phyloP scores from a whole-genome alignment of 75 land plant species.

The Selaginella moellendorffii region DNA sequence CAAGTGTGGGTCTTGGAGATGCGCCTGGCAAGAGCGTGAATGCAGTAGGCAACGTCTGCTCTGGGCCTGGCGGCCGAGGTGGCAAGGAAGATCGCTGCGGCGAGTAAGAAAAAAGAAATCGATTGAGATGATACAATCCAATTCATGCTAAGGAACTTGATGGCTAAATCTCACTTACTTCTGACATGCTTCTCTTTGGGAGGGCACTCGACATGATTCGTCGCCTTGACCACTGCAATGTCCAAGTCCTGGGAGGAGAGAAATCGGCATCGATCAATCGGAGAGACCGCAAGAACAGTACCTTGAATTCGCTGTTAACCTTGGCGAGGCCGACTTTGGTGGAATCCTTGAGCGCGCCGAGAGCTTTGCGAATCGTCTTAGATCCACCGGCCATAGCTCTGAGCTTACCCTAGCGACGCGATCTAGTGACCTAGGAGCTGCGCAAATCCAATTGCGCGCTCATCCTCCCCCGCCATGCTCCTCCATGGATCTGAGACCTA shows the following conservation, averaged over 20 bases:
- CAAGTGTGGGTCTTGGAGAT: constrained; percentile 81
- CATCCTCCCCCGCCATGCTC: too few relatives aligned
- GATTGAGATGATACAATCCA: not conserved
- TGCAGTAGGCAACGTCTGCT: constrained; percentile 94
- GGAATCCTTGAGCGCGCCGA: constrained; percentile 86
- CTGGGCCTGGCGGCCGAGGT: constrained; percentile 68
- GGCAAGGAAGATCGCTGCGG: constrained; percentile 60
- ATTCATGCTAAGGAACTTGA: not conserved
- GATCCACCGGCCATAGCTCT: constrained; percentile 63
- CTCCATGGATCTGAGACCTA: not conserved
- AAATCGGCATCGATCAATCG: not conserved
- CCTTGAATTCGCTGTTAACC: constrained; percentile 94
- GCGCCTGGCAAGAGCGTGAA: constrained; percentile 81
- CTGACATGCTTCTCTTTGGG: constrained; percentile 91
- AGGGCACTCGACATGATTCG: constrained; percentile 87
- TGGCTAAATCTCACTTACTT: constrained; percentile 44
- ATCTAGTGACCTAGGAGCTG: not conserved
- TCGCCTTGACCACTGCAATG: constrained; percentile 93
- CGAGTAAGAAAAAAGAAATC: not conserved
- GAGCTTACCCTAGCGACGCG: not conserved
- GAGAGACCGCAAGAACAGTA: constrained; percentile 6
- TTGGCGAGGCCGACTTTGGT: constrained; percentile 81
- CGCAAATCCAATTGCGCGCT: not conserved
- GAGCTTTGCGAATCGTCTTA: constrained; percentile 70
- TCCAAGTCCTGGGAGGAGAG: constrained; percentile 62